A percentile compares a stretch with the other conserved stretches of the same genome.
Conservation (phyloP, 129 eudicot species). For the Escallonia herrerae region DNA sequence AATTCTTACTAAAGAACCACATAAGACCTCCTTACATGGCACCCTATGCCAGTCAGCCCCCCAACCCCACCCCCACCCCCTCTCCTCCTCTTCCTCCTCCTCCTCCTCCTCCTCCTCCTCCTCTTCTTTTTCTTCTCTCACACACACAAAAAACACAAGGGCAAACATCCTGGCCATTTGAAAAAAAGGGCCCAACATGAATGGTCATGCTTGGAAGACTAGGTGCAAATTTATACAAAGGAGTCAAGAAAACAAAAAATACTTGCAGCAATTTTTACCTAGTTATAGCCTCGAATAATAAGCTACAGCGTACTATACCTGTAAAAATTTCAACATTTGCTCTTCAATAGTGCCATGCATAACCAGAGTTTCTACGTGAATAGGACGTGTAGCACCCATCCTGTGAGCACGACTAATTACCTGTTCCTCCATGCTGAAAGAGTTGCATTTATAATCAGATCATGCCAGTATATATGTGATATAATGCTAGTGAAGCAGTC, state of each 20-base stretch:
- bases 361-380: slow-evolving; percentile 89
- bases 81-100: too few species aligned
- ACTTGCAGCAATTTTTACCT: not conserved
- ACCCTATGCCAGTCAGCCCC: too few species aligned
- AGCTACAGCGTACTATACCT: slow-evolving; percentile 33
- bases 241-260: not conserved
- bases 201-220: not conserved
- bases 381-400: slow-evolving; percentile 95
- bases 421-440: slow-evolving; percentile 90
- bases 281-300: not conserved
- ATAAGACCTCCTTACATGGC: too few species aligned
- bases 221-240: not conserved
- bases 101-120: too few species aligned
- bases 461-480: too few species aligned
- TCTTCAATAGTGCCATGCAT: slow-evolving; percentile 96
- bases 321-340: slow-evolving; percentile 81
- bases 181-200: not conserved
- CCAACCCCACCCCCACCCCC: too few species aligned
- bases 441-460: slow-evolving; percentile 8
- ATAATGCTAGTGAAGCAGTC: too few species aligned
- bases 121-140: too few species aligned
- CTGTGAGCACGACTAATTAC: slow-evolving; percentile 99
- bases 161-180: too few species aligned
- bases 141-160: too few species aligned
- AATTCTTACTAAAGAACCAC: too few species aligned